Evolutionary conservation across 2,329 filamentous ascomycete genomes (phyloP).

Genomic region (Aspergillus luchuensis): DNA sequence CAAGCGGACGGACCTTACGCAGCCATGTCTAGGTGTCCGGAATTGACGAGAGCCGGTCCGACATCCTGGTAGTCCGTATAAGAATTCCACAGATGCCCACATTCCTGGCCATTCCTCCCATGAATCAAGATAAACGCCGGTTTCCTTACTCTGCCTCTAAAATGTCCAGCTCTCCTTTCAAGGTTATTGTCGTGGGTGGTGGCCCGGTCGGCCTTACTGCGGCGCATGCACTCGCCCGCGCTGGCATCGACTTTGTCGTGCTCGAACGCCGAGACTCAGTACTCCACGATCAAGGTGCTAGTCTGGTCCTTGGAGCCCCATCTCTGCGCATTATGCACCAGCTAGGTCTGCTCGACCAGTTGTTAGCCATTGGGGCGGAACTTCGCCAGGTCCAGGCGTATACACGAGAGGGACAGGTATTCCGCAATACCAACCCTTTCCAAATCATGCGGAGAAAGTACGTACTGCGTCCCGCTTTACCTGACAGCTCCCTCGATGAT

Average conservation of each 20-base stretch:
- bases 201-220: conserved; percentile 23
- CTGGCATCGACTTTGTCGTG: conserved; percentile 38
- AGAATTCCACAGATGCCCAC: too few species aligned
- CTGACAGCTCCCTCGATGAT: too few species aligned
- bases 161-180: conserved; percentile 35
- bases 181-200: conserved; percentile 24
- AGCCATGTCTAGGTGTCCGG: too few species aligned
- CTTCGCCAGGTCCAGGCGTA: neutral
- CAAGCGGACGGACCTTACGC: too few species aligned
- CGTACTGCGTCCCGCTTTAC: neutral
- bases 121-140: neutral
- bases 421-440: neutral
- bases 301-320: conserved; percentile 30
- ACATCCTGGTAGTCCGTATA: too few species aligned
- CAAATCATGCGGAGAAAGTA: conserved; percentile 1
- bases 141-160: neutral
- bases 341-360: neutral
- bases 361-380: neutral
- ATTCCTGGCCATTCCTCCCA: too few species aligned
- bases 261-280: conserved; percentile 33
- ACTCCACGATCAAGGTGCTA: conserved; percentile 31
- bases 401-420: neutral
- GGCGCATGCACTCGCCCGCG: conserved; percentile 20
- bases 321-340: conserved; percentile 19
- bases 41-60: too few species aligned